Conservation (phyloP, 2,329 filamentous ascomycete genomes). For the Curvularia eragrostidis region DNA sequence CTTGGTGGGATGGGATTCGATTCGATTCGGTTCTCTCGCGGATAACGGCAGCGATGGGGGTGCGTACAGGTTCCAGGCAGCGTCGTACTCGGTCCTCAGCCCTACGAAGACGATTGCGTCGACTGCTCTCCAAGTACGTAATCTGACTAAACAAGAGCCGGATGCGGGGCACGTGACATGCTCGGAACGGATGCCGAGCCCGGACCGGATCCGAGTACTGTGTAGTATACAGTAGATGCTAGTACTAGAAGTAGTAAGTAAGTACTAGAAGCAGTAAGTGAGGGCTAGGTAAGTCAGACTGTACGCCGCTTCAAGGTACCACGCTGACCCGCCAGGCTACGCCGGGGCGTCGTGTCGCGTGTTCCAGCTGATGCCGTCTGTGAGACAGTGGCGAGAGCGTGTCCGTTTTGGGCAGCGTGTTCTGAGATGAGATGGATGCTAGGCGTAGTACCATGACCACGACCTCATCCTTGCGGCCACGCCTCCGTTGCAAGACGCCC, state of each 20-base stretch:
- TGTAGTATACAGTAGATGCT: background rate
- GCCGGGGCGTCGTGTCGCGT: no score
- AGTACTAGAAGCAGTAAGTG: no score
- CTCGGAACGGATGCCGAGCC: conserved; percentile 2
- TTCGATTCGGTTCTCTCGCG: background rate
- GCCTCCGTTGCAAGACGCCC: background rate
- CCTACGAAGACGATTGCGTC: background rate
- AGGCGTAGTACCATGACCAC: no score
- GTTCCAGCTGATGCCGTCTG: background rate
- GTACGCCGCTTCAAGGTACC: no score
- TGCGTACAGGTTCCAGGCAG: no score
- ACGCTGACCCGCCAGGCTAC: no score
- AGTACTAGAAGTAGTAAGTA: no score
- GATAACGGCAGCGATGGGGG: background rate
- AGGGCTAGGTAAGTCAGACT: no score
- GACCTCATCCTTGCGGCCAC: background rate
- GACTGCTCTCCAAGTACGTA: background rate
- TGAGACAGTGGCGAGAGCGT: background rate
- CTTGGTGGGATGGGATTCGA: background rate
- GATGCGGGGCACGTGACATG: background rate
- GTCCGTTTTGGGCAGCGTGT: background rate
- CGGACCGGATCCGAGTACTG: background rate
- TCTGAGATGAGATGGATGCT: background rate
- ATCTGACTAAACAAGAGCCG: background rate
- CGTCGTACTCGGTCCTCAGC: background rate